These are phyloP conservation scores for Trifolium pratense DNA, from an alignment of 306 rosid genomes.

Conservation along the genomic window DNA sequence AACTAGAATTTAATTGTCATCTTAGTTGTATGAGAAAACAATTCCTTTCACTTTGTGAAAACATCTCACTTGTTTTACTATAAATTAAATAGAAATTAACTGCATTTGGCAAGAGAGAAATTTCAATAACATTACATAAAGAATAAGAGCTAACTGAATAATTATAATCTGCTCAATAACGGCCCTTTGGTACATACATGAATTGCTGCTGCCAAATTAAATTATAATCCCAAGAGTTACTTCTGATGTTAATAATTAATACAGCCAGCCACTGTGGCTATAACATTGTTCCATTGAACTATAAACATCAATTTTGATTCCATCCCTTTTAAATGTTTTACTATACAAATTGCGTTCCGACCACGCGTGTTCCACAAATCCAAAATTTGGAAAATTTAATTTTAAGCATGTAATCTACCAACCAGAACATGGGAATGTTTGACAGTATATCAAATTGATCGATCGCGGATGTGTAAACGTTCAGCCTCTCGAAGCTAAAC, in stretches of 20 bases:
- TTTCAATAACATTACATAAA: neutral
- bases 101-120: neutral
- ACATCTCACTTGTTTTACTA: neutral
- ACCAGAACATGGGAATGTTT: constrained; percentile 2
- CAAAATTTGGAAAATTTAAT: constrained; percentile 19
- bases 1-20: no score
- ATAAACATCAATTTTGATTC: constrained; percentile 2
- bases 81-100: neutral
- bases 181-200: neutral
- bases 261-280: neutral
- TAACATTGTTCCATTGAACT: neutral
- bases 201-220: constrained; percentile 1
- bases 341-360: constrained; percentile 10
- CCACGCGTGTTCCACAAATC: constrained; percentile 27
- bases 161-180: neutral
- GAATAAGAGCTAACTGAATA: neutral
- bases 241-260: neutral
- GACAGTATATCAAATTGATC: constrained; percentile 24
- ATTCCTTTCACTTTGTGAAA: no score
- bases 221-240: neutral
- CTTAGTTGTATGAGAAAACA: no score
- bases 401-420: constrained; percentile 39
- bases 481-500: constrained; percentile 26
- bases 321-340: constrained; percentile 11
- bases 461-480: neutral